A percentile compares a stretch with the other conserved stretches of the same genome.
Conservation (phyloP, 768 basidiomycete species). For the Mycena rosella region DNA sequence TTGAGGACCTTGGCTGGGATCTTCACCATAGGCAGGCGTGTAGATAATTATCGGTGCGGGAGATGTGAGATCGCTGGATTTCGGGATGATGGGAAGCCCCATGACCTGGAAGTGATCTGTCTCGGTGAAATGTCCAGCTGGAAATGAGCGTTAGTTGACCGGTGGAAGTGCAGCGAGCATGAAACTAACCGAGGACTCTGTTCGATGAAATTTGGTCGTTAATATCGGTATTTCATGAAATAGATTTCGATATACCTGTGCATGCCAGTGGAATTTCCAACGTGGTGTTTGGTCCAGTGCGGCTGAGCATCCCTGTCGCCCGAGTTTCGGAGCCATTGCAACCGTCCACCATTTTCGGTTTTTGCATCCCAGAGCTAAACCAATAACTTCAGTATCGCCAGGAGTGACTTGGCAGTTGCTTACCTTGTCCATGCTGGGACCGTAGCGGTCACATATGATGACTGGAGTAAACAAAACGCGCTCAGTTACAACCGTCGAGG, state of each 20-base stretch:
- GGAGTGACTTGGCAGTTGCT: not conserved
- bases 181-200: constrained; percentile 6
- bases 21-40: constrained; percentile 6
- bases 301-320: not conserved
- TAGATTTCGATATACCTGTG: constrained; percentile 3
- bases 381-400: not conserved
- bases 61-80: constrained; percentile 4
- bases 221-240: not conserved
- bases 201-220: not conserved
- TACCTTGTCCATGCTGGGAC: constrained; percentile 10
- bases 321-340: constrained; percentile 13
- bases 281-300: constrained; percentile 2
- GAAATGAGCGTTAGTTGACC: not conserved
- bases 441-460: constrained; percentile 21
- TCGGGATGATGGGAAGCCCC: constrained; percentile 8
- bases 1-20: not conserved
- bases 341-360: constrained; percentile 11
- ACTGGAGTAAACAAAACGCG: not conserved
- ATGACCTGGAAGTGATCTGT: constrained; percentile 8
- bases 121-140: constrained; percentile 12
- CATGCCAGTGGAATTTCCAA: constrained; percentile 21
- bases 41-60: constrained; percentile 7
- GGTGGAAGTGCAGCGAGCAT: not conserved
- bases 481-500: not conserved
- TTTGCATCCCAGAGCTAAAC: constrained; percentile 18